A percentile compares a stretch with the other conserved stretches of the same genome.
These are phyloP conservation scores for Gossypium bickii DNA, from an alignment of 345 rosid genomes.

Conservation along the genomic window DNA sequence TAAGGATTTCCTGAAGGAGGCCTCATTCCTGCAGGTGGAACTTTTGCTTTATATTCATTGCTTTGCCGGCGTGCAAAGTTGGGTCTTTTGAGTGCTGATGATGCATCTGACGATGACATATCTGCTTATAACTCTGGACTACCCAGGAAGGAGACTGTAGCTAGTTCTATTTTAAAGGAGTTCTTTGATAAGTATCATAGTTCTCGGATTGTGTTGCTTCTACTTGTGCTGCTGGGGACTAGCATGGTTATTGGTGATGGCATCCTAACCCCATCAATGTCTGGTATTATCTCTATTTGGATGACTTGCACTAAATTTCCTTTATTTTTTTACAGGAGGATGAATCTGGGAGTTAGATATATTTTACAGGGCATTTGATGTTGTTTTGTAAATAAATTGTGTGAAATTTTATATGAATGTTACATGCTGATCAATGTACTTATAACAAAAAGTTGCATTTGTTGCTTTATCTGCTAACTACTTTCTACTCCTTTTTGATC, in stretches of 20 bases:
- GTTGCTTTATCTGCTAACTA: background rate
- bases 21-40: slow-evolving; percentile 31
- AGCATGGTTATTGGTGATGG: slow-evolving; percentile 44
- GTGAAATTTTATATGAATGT: background rate
- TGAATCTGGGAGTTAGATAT: slow-evolving; percentile 6
- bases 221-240: slow-evolving; percentile 37
- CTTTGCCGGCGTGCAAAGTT: slow-evolving; percentile 30
- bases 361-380: slow-evolving; percentile 2
- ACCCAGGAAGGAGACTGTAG: slow-evolving; percentile 24
- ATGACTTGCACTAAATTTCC: background rate
- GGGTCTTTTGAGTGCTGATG: slow-evolving; percentile 22
- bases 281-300: slow-evolving; percentile 25
- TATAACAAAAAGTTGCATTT: background rate
- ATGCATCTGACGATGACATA: slow-evolving; percentile 9
- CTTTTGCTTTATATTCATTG: slow-evolving; percentile 39
- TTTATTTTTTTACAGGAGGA: background rate
- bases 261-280: slow-evolving; percentile 37
- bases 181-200: slow-evolving; percentile 27
- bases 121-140: slow-evolving; percentile 17
- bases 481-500: background rate
- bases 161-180: slow-evolving; percentile 23
- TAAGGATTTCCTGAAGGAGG: slow-evolving; percentile 12
- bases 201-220: slow-evolving; percentile 28
- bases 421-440: background rate
- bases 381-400: slow-evolving; percentile 9